Evolutionary conservation across 352 stramenopile species (phyloP).

Genomic region (Pythium coloratum): DNA sequence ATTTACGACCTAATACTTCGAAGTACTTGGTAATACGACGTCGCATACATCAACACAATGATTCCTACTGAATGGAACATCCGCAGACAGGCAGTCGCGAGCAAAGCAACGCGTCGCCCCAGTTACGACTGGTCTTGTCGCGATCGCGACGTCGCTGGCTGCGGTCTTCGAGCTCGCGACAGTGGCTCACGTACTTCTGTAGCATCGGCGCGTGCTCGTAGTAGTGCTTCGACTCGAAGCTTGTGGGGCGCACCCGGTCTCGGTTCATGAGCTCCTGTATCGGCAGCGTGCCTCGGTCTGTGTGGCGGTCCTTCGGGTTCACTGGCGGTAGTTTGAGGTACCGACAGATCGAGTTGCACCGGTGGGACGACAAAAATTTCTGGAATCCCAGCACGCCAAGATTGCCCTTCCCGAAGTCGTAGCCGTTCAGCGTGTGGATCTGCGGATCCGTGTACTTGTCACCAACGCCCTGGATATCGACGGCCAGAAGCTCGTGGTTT

Average conservation of each 20-base stretch:
- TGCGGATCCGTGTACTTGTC: constrained; percentile 97
- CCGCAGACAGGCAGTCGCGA: constrained; percentile 1
- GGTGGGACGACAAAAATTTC: constrained; percentile 86
- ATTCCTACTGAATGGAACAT: constrained; percentile 25
- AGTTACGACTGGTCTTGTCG: constrained; percentile 7
- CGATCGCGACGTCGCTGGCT: constrained; percentile 14
- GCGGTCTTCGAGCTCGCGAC: constrained; percentile 46
- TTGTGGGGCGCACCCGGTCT: constrained; percentile 62
- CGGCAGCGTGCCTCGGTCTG: constrained; percentile 71
- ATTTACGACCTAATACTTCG: not conserved
- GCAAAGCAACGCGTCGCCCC: constrained; percentile 17
- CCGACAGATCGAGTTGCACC: constrained; percentile 88
- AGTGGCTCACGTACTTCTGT: constrained; percentile 83
- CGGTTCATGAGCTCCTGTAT: constrained; percentile 83
- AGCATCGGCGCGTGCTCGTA: constrained; percentile 86
- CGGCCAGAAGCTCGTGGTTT: constrained; percentile 89
- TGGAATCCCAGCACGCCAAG: constrained; percentile 81
- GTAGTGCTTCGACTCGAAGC: constrained; percentile 86
- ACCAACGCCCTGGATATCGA: constrained; percentile 95
- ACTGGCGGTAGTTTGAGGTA: constrained; percentile 83
- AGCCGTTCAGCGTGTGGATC: constrained; percentile 85
- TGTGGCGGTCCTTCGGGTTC: constrained; percentile 78
- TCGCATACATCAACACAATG: not conserved
- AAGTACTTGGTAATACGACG: not conserved
- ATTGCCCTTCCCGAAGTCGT: constrained; percentile 89